Percentiles rank a stretch among this genome's conserved stretches.
Conservation (phyloP, 2,329 filamentous ascomycete genomes). For the Penicillium aurantiogriseum region DNA sequence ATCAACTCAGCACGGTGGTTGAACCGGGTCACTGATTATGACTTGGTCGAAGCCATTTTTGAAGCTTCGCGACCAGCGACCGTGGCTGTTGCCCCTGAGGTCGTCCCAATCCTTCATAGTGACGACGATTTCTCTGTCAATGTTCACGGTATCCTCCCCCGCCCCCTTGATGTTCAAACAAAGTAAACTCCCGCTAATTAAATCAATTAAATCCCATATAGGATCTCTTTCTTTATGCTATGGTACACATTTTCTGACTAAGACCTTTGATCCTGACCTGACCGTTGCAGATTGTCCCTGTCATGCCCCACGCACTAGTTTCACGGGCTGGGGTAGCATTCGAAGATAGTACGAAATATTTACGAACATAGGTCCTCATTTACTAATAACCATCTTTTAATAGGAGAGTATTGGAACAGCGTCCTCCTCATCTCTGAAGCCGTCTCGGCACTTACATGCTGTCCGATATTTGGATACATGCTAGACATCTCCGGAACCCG, state of each 20-base stretch:
- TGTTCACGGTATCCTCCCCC: slow-evolving; percentile 14
- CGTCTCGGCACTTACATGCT: slow-evolving; percentile 13
- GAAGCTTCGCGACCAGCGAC: slow-evolving; percentile 8
- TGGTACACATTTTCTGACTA: slow-evolving; percentile 8
- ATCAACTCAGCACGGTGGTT: neutral
- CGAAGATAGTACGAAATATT: slow-evolving; percentile 12
- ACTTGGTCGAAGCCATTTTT: slow-evolving; percentile 11
- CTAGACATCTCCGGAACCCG: slow-evolving; percentile 36
- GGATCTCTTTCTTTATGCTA: slow-evolving; percentile 21
- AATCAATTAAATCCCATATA: neutral
- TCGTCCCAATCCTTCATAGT: slow-evolving; percentile 59
- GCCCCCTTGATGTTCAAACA: neutral
- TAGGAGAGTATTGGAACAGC: slow-evolving; percentile 23
- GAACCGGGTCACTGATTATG: neutral
- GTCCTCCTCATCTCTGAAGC: slow-evolving; percentile 19
- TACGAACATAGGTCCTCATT: neutral
- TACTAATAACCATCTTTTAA: neutral
- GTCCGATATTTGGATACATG: slow-evolving; percentile 20
- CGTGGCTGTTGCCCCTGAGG: slow-evolving; percentile 47
- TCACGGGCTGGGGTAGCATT: slow-evolving; percentile 14
- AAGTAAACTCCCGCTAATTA: neutral
- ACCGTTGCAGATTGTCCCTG: slow-evolving; percentile 17
- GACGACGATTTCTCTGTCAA: slow-evolving; percentile 44
- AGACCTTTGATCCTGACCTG: neutral
- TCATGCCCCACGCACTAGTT: slow-evolving; percentile 17